Base-by-base conservation (phyloP, 1,139 yeast species). In the Debaryomycetaceae sp. region DNA sequence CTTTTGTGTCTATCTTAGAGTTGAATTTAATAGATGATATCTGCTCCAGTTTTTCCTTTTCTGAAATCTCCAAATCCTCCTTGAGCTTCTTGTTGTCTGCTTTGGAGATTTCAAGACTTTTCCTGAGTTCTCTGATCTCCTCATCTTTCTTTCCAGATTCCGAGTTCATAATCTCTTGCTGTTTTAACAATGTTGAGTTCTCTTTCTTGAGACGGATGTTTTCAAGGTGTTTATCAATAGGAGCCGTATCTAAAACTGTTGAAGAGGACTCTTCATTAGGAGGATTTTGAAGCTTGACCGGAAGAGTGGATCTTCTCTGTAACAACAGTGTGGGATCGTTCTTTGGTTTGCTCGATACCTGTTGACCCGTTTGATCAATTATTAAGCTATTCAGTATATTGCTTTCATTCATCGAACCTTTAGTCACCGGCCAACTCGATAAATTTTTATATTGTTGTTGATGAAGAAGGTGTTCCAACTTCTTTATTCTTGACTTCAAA, bases 381-480 rank as follows among this genome's bases (percentile, higher is more conserved):
- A 39, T 39, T 23, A 39, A 35, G 23, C 45, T 39, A 31, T 36
- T 31, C 31, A 43, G 34, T 9, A 38, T 33, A 2, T 49, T 48
- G 27, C 55, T 44, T 5, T 51, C 40, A 2, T 44, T 27, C 11
- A 33, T 17, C 23, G 23, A 40, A 22, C 51, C 53, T 42, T 60
- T 54, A 3, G 58, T 57, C 4, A 63, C 70, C 1, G 87, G 85
- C 87, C 87, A 81, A 36, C 70, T 74, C n/a, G 74, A 70, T 27
- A 81, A 67, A 47, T 80, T 78, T 42, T 77, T 76, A 55, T 76
- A 81, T 49, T 78, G 85, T 40, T 79, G 82, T 52, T 84, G 88
- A 57, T 85, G 90, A 11, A 86, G 61, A 31, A 85, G 62, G 46
- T 76, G 80, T 54, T 86, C 95, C 41, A 85, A 66, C 52, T 82